Base-by-base conservation (phyloP, 2,329 filamentous ascomycete species). In the Curvularia sp. region DNA sequence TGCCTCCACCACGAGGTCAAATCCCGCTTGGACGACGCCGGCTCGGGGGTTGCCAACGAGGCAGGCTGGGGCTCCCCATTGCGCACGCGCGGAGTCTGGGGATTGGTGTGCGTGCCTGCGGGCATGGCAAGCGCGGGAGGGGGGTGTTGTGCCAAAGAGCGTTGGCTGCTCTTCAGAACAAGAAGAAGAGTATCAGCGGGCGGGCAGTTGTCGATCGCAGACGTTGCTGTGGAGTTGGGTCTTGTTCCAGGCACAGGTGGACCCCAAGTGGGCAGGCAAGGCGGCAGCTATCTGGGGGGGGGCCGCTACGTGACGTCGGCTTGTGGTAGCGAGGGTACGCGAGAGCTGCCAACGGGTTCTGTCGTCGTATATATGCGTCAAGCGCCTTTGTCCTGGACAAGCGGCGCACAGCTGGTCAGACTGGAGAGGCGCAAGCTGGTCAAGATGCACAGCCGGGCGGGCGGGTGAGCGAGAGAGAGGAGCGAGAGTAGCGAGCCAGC, bases 1-100 rank as follows among this genome's bases (percentile, higher is more conserved):
- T 89, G 88, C 79, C 93, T 97, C 95, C 95, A 98, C 95, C 95
- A 99, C 59, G 91, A 96, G 69, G 93, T 90, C 68, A 98, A 83
- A 76, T 97, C 93, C 76, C 92, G 88, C 81, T 90, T 96, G 66
- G 88, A 92, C 28, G 92, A 92, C 54, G 91, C 91, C 41, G 91
- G 92, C 70, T 84, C 81, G 57, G 82, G 78, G 56, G 75, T 84
- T 74, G 75, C 80, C 78, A 74, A 77, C 56, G 79, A 76, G 64
- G 69, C 75, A 38, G 74, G 75, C 71, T 74, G 79, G 47, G 79
- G 77, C 57, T 79, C 79, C 58, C 76, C 77, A 61, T 78, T 75
- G 66, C 77, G 78, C 69, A 77, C 76, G 64, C 78, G 75, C 67
- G 77, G 76, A 59, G 77, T 78, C 51, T 77, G 74, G 48, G 72